These are phyloP conservation scores for Telopea speciosissima DNA, from an alignment of 177 flowering plant genomes.

Conservation along the genomic window DNA sequence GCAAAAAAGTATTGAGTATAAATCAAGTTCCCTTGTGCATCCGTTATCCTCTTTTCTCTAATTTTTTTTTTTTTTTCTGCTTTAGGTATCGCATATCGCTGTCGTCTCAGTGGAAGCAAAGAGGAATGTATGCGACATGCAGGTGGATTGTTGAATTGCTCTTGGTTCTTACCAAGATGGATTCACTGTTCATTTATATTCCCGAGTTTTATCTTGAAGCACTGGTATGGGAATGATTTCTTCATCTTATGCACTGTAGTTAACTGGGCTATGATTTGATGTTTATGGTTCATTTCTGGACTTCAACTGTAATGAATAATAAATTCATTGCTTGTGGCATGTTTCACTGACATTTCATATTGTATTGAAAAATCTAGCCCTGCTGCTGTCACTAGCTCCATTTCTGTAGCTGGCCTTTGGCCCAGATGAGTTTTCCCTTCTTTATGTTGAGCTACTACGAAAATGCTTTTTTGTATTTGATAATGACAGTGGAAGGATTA, in stretches of 20 bases:
- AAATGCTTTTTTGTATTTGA: too few relatives aligned
- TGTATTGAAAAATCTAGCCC: neutral
- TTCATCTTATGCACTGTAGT: neutral
- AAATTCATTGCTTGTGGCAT: neutral
- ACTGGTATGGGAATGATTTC: slow-evolving; percentile 42
- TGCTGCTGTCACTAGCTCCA: neutral
- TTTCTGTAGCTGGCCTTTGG: neutral
- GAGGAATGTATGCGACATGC: slow-evolving; percentile 97
- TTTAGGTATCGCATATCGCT: slow-evolving; percentile 74
- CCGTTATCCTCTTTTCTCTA: neutral
- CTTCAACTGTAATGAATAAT: neutral
- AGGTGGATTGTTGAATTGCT: slow-evolving; percentile 85
- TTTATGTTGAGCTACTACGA: too few relatives aligned
- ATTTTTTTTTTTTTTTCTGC: slow-evolving; percentile 3
- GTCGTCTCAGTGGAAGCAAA: slow-evolving; percentile 83
- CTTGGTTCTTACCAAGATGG: slow-evolving; percentile 76
- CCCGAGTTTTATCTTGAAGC: slow-evolving; percentile 91
- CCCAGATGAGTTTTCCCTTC: too few relatives aligned
- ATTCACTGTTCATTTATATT: slow-evolving; percentile 55
- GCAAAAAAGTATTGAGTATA: neutral
- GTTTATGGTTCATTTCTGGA: neutral
- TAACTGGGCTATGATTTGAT: neutral
- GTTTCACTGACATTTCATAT: neutral
- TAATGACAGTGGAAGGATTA: too few relatives aligned
- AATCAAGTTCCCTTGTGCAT: neutral